Evolutionary conservation across 371 early-diverging fungal genomes (phyloP), one percentile per base, ranked within the genome.

Genomic region (Actinomucor elegans): DNA sequence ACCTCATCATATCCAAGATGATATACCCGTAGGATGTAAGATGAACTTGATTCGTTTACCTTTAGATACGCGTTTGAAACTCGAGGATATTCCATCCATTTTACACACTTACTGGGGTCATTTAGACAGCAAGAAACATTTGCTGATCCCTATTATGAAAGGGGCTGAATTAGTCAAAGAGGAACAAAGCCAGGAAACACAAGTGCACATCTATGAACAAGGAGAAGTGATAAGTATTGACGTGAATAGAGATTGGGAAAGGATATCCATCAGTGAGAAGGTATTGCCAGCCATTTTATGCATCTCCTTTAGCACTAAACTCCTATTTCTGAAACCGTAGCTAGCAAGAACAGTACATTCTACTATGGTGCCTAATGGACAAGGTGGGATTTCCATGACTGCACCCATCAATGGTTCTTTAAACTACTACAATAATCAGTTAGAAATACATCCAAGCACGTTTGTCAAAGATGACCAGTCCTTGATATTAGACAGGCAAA

Each of bases 181-280:
- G 40, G 40, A 57, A 23, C 31, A 50, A 46, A 7, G 18, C 17
- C 35, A 58, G 34, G 46, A 47, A 18, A 55, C 52, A 5, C 18
- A 57, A 10, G 48, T 61, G 14, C 52, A 63, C 24, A 47, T 63
- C 7, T 65, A 66, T 32, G 41, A 56, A 21, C 44, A 52, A 12
- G 73, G 73, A 15, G 64, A 71, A 5, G 51, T 69, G 3, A 38
- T 72, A 4, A 32, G 31, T 20, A 57, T 72, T 48, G 66, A 64
- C 20, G 20, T 72, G 11, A 48, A 64, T 23, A 52, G 63, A 40
- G 52, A 62, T 46, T 67, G 69, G 73, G 73, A 68, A 48, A 51
- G 32, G 12, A 50, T 72, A 5, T 50, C 66, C 10, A 58, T 72
- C 14, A 59, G 64, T 14, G 69, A 69, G 61, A 66, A 66, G 65